Evolutionary conservation across 768 basidiomycete genomes (phyloP).

Genomic region (Omphalotus guepiniiformis): DNA sequence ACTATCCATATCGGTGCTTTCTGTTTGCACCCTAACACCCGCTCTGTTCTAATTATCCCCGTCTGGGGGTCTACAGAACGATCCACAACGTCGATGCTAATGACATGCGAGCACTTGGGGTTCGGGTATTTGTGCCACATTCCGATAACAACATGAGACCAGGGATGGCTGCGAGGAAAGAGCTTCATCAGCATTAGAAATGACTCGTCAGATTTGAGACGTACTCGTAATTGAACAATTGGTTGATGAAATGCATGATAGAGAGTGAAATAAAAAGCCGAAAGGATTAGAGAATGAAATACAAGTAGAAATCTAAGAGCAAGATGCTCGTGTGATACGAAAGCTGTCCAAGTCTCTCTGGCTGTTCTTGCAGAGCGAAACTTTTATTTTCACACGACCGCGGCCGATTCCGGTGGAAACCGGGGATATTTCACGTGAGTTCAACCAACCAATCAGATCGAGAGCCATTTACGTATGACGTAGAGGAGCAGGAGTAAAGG

Average conservation of each 20-base stretch:
- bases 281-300: slow-evolving; percentile 17
- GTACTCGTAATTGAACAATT: slow-evolving; percentile 82
- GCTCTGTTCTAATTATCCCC: slow-evolving; percentile 88
- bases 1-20: slow-evolving; percentile 90
- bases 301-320: slow-evolving; percentile 17
- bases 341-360: no score
- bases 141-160: slow-evolving; percentile 87
- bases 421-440: no score
- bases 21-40: slow-evolving; percentile 88
- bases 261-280: slow-evolving; percentile 21
- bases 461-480: no score
- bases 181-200: slow-evolving; percentile 2
- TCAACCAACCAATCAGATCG: no score
- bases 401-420: no score
- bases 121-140: slow-evolving; percentile 98
- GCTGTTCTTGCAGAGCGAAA: no score
- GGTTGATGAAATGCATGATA: slow-evolving; percentile 83
- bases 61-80: slow-evolving; percentile 78
- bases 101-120: slow-evolving; percentile 84
- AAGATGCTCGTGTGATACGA: slow-evolving; percentile 7
- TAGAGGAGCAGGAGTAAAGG: no score
- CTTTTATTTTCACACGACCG: no score
- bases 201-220: no score
- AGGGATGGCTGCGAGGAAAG: slow-evolving; percentile 61
- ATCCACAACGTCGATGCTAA: slow-evolving; percentile 84